Base-by-base conservation (phyloP, 164 flowering plant species). In the Stephania japonica region DNA sequence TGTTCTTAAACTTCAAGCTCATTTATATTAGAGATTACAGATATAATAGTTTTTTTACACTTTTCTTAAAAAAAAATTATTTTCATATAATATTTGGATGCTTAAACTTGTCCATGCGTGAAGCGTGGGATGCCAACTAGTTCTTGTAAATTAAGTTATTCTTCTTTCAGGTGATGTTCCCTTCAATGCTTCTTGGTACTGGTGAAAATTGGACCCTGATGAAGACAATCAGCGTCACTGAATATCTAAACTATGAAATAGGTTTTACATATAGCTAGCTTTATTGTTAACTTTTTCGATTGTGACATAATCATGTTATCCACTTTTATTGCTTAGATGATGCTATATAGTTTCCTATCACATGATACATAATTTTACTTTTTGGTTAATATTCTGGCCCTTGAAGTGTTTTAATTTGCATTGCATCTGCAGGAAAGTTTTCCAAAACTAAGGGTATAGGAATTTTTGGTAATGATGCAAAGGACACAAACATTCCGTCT, bases 401-500 rank as follows among this genome's bases (percentile, higher is more conserved):
- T 42, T 12, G 19, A 0, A 6, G 4, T 25, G 6, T 23, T 38
- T 42, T 66, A 32, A 26, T 69, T 69, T 59, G 23, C 1, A 50
- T 77, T 65, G 47, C 24, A 59, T 69, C 42, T 82, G 67, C 84
- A 95, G 99, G 86, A 18, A 84, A 84, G 73, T 84, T 84, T 67
- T 84, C 86, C 68, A 95, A 93, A 85, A 95, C 94, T 73, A 89
- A 93, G 74, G 99, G 99, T 44, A 68, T 93, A 32, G 98, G 98
- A 70, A 93, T 93, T 69, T 95, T 95, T 83, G 99, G 99, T 11
- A 93, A 91, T 85, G 98, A 93, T 85, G 99, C 86, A 67, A 91
- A 90, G 78, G 91, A 90, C 75, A 90, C 99, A 42, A 81, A 81
- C 18, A 95, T 95, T 72, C 98, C 99, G 73, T 83, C 85, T 0